These are phyloP conservation scores for Sphagnum magellanicum DNA, from an alignment of 228 moss, liverwort and hornwort genomes.

Conservation along the genomic window DNA sequence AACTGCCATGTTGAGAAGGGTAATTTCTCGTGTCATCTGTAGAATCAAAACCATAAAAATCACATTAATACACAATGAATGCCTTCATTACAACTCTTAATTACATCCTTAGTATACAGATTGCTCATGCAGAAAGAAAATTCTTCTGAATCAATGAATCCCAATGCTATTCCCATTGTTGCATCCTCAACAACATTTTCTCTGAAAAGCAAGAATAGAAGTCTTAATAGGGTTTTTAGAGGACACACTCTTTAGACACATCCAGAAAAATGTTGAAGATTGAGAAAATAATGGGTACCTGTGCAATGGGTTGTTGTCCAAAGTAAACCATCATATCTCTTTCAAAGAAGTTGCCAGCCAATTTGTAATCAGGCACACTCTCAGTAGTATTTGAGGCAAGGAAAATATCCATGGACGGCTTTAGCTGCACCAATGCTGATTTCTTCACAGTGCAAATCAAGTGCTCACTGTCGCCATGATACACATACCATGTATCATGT, in stretches of 20 bases:
- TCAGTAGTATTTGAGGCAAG: slow-evolving; percentile 26
- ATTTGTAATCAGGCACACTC: slow-evolving; percentile 32
- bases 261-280: not conserved
- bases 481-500: slow-evolving; percentile 55
- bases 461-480: slow-evolving; percentile 7
- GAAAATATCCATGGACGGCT: slow-evolving; percentile 38
- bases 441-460: slow-evolving; percentile 34
- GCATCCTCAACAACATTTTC: no score
- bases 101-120: no score
- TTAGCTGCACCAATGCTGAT: slow-evolving; percentile 41
- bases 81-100: no score
- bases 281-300: slow-evolving; percentile 12
- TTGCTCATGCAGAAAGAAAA: no score
- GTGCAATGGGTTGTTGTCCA: slow-evolving; percentile 37
- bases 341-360: slow-evolving; percentile 45
- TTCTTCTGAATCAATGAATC: no score
- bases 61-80: no score
- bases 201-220: no score
- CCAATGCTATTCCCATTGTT: no score
- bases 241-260: no score
- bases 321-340: slow-evolving; percentile 44
- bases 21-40: slow-evolving; percentile 41
- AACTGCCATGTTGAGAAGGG: slow-evolving; percentile 23
- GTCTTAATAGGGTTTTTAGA: no score
- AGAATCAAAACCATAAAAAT: no score